Evolutionary conservation across 1,284 basidiomycete genomes (phyloP).

Genomic region (Rhizoctonia solani): DNA sequence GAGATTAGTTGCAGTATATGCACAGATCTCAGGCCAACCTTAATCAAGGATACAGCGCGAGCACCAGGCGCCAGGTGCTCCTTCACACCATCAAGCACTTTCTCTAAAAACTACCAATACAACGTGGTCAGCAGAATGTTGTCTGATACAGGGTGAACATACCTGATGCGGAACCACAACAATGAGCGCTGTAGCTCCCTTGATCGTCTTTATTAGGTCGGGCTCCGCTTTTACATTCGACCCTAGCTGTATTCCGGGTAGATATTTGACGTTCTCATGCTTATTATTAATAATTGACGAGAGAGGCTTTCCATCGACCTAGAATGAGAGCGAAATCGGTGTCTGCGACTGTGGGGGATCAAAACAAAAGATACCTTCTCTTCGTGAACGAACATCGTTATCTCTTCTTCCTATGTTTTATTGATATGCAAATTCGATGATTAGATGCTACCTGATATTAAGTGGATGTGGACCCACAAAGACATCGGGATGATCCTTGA

Average conservation of each 20-base stretch:
- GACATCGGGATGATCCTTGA: conserved; percentile 48
- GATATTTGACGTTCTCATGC: conserved; percentile 58
- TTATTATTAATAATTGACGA: conserved; percentile 58
- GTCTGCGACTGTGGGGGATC: not conserved
- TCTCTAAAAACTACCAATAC: conserved; percentile 47
- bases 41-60: conserved; percentile 53
- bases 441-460: not conserved
- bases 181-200: conserved; percentile 56
- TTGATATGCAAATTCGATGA: conserved; percentile 5
- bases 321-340: not conserved
- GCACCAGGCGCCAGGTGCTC: conserved; percentile 49
- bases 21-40: conserved; percentile 39
- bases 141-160: too few species aligned
- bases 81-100: conserved; percentile 47
- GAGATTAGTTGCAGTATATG: not conserved
- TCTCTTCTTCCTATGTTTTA: conserved; percentile 45
- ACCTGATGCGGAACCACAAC: conserved; percentile 59
- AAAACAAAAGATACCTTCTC: conserved; percentile 47
- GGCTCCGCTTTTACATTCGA: conserved; percentile 55
- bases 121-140: too few species aligned
- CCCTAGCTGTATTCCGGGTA: conserved; percentile 56
- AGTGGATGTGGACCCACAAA: conserved; percentile 42
- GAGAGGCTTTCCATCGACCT: conserved; percentile 56
- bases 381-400: conserved; percentile 57
- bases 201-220: conserved; percentile 53